These are phyloP conservation scores for Microthlaspi erraticum DNA, from an alignment of 345 rosid genomes.

Conservation along the genomic window DNA sequence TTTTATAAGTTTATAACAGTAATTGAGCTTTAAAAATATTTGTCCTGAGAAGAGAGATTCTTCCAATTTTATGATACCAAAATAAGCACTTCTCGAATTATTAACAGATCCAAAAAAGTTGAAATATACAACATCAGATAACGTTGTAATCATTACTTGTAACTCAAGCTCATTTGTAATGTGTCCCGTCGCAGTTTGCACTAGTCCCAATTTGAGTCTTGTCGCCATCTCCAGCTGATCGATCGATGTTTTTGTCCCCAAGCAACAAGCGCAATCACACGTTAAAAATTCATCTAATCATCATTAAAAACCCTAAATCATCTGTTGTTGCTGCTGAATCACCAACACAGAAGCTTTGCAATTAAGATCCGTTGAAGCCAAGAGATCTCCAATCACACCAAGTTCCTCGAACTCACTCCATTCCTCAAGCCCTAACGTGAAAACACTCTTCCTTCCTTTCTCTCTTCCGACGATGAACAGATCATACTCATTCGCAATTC, in stretches of 20 bases:
- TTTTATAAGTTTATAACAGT: background rate
- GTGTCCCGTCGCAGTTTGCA: background rate
- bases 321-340: slow-evolving; percentile 44
- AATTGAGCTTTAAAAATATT: background rate
- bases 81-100: background rate
- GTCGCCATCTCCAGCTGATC: slow-evolving; percentile 2
- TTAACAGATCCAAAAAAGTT: background rate
- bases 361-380: slow-evolving; percentile 40
- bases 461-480: slow-evolving; percentile 46
- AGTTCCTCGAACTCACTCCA: slow-evolving; percentile 47
- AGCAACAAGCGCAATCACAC: background rate
- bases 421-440: slow-evolving; percentile 43
- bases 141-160: slow-evolving; percentile 23
- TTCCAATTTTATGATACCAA: background rate
- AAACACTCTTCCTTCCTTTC: slow-evolving; percentile 30
- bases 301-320: slow-evolving; percentile 31
- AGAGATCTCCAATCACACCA: slow-evolving; percentile 44
- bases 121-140: slow-evolving; percentile 11
- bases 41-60: slow-evolving; percentile 8
- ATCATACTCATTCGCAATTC: slow-evolving; percentile 45
- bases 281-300: background rate
- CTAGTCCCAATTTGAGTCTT: background rate
- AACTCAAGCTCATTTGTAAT: too few relatives aligned
- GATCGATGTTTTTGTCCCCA: background rate
- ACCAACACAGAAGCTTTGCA: slow-evolving; percentile 43